Base-by-base conservation (phyloP, 176 grass and related monocot genomes). In the Alloteropsis semialata region DNA sequence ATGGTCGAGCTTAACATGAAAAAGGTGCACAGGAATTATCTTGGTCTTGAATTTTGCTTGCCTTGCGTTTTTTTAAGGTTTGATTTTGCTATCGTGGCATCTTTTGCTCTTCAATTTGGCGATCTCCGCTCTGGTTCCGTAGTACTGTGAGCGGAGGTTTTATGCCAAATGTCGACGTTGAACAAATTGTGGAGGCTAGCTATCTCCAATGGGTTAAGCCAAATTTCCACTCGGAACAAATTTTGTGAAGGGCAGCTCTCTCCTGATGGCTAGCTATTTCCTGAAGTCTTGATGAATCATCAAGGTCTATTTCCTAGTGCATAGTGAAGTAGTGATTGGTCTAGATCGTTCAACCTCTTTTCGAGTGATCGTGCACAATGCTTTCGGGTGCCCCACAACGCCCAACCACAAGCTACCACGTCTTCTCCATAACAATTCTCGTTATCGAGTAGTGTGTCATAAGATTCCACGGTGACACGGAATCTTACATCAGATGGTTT, bases 1-100 rank as follows among this genome's bases (percentile, higher is more conserved):
- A 75, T 75, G 76, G 32, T 83, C 33, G 67, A 24, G 65, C 59
- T 87, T 87, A 83, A 90, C 84, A 87, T 79, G 88, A 74, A 75
- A 77, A 90, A 69, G 60, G 42, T 43, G 27, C 84, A 88, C 82
- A 74, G 75, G 50, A 22, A 28, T 83, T 87, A 61, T 34, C 59
- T 21, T 79, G 60, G 37, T 83, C 19, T 50, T 63, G 16, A 74
- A 28, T 71, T 71, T 84, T 53, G 74, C 45, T 27, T 33, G 21
- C 3, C 8, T 38, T 67, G 1, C 34, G 3, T 32, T 24, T 8
- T 51, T 48, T 10, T 39, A 4, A 55, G 21, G 2, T 11, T 61
- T 28, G 12, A 10, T 13, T 34, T 60, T 14, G 33, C 17, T 22
- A 25, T 27, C 18, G n/a, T 25, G 22, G 10, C 36, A 14, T 30